Percentiles rank a stretch among this genome's conserved stretches.
These are phyloP conservation scores for Phaeosphaeriaceae sp. DNA, from an alignment of 2,329 filamentous ascomycete species.

Conservation along the genomic window DNA sequence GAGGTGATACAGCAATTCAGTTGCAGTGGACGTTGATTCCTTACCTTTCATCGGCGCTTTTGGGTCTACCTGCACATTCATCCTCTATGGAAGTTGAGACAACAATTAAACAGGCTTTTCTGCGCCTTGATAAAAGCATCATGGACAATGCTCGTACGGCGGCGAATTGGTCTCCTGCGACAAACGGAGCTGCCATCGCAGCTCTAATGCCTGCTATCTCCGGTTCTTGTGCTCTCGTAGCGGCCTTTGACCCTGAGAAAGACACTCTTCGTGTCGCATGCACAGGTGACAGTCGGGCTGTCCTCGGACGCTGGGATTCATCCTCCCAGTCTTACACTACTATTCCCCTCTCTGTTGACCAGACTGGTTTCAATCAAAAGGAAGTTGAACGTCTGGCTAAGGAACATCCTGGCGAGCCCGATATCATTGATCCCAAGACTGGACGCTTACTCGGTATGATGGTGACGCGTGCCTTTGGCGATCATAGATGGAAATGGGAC, in stretches of 20 bases:
- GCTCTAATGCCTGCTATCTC: constrained; percentile 50
- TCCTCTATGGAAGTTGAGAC: constrained; percentile 58
- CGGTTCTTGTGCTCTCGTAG: constrained; percentile 69
- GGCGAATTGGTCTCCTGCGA: constrained; percentile 48
- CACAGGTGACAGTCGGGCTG: constrained; percentile 71
- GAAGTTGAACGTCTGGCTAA: constrained; percentile 63
- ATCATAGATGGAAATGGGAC: constrained; percentile 72
- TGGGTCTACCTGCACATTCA: constrained; percentile 30
- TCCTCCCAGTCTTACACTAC: constrained; percentile 57
- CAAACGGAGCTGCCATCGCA: constrained; percentile 32
- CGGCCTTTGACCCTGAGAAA: constrained; percentile 64
- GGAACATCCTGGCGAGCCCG: constrained; percentile 68
- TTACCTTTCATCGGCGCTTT: constrained; percentile 49
- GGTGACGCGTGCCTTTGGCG: constrained; percentile 71
- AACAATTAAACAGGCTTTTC: constrained; percentile 65
- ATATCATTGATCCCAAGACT: constrained; percentile 59
- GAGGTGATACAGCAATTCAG: constrained; percentile 51
- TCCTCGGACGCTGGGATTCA: constrained; percentile 61
- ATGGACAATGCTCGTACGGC: constrained; percentile 49
- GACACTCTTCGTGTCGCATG: constrained; percentile 67
- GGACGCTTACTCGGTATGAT: constrained; percentile 68
- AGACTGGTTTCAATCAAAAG: constrained; percentile 67
- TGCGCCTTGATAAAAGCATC: constrained; percentile 64
- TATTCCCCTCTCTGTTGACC: constrained; percentile 66
- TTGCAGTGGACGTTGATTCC: constrained; percentile 53